Evolutionary conservation across 768 basidiomycete genomes (phyloP).

Genomic region (Leccinum variicolor): DNA sequence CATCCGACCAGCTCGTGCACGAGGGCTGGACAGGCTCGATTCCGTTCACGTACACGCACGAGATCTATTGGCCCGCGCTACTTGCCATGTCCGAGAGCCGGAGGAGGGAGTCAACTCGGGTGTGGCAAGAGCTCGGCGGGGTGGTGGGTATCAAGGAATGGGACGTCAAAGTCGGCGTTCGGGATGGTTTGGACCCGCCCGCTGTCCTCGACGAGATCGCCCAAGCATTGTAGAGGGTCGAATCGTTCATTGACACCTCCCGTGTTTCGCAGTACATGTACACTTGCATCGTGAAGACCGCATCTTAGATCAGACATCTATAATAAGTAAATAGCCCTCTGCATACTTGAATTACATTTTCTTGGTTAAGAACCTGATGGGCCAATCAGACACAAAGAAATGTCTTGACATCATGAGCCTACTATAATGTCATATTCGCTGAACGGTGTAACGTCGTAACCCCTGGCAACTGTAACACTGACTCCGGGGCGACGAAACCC

Average conservation of each 20-base stretch:
- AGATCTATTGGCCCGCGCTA: constrained; percentile 70
- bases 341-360: not conserved
- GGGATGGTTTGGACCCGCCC: constrained; percentile 9
- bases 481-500: no score
- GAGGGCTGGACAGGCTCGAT: constrained; percentile 67
- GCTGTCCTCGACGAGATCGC: not conserved
- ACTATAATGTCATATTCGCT: no score
- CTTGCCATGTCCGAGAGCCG: constrained; percentile 52
- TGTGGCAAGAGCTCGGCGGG: constrained; percentile 69
- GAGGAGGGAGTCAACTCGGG: constrained; percentile 45
- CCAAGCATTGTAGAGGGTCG: constrained; percentile 7
- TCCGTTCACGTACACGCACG: constrained; percentile 72
- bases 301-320: not conserved
- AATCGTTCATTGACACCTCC: not conserved
- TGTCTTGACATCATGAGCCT: not conserved
- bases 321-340: not conserved
- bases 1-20: constrained; percentile 63
- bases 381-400: no score
- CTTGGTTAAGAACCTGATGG: not conserved
- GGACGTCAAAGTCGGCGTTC: constrained; percentile 55
- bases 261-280: not conserved
- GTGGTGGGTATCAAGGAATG: constrained; percentile 73
- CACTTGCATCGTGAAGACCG: not conserved
- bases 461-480: no score
- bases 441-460: no score